phyloP scores from a whole-genome alignment of 1,139 yeast genomes.

The Yamadazyma siamensis region DNA sequence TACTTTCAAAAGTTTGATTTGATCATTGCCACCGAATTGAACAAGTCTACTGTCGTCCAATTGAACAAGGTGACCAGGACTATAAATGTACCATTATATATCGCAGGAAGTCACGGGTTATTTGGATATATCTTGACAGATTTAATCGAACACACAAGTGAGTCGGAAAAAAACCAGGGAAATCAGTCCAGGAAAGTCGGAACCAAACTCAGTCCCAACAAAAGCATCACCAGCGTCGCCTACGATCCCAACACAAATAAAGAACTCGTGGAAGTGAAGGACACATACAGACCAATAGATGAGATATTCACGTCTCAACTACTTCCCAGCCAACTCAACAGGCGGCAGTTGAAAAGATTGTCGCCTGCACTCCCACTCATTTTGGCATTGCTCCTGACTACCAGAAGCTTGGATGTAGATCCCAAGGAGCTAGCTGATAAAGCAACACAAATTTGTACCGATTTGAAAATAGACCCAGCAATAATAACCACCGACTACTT shows the following conservation, averaged over 20 bases:
- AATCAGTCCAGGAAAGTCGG: constrained; percentile 43
- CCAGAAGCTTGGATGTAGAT: constrained; percentile 25
- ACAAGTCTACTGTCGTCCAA: constrained; percentile 33
- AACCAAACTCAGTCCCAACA: constrained; percentile 47
- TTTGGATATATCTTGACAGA: constrained; percentile 83
- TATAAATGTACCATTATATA: constrained; percentile 61
- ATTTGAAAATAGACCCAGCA: constrained; percentile 35
- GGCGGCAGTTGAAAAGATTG: constrained; percentile 56
- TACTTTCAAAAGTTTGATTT: constrained; percentile 65
- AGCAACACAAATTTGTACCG: constrained; percentile 22
- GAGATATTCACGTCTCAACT: constrained; percentile 34
- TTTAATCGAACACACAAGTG: constrained; percentile 59
- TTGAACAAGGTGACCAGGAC: constrained; percentile 56
- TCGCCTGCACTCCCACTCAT: constrained; percentile 61
- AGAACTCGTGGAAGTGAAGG: constrained; percentile 57
- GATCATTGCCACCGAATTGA: constrained; percentile 71
- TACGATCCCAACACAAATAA: constrained; percentile 23
- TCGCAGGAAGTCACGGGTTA: constrained; percentile 71
- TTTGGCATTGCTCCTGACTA: constrained; percentile 49
- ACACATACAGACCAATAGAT: constrained; percentile 41
- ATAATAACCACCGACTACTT: constrained; percentile 37
- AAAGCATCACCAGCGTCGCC: constrained; percentile 50
- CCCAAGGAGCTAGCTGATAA: constrained; percentile 18
- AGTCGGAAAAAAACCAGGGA: constrained; percentile 41
- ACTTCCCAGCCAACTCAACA: constrained; percentile 42